A percentile compares a stretch with the other conserved stretches of the same genome.
Evolutionary conservation across 768 basidiomycete genomes (phyloP).

Genomic region (Boletus huronensis): DNA sequence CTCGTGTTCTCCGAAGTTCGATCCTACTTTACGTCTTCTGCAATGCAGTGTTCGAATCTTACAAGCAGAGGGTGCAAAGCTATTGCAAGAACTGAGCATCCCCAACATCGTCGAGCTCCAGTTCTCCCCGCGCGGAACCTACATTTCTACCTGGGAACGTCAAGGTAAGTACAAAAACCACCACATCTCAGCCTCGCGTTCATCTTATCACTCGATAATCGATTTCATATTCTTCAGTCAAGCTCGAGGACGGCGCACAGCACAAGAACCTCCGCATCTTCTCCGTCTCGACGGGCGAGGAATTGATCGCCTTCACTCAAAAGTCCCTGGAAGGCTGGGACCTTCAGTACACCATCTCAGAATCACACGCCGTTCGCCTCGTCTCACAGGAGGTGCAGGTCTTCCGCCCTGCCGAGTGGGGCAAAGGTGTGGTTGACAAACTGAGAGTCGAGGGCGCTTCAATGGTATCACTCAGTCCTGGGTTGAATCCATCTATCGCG

Average conservation of each 20-base stretch:
- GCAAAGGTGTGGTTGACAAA: constrained; percentile 75
- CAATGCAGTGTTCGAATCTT: constrained; percentile 64
- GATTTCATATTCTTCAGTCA: constrained; percentile 41
- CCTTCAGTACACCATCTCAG: constrained; percentile 86
- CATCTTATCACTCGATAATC: constrained; percentile 12
- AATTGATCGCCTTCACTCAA: constrained; percentile 83
- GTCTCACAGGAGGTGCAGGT: constrained; percentile 82
- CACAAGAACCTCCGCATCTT: constrained; percentile 95
- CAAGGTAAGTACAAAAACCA: constrained; percentile 46
- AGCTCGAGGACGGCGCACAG: constrained; percentile 85
- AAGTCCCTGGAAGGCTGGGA: constrained; percentile 92
- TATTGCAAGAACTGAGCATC: constrained; percentile 71
- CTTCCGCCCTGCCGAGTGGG: constrained; percentile 77
- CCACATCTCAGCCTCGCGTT: constrained; percentile 24
- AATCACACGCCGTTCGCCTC: constrained; percentile 79
- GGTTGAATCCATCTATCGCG: constrained; percentile 84
- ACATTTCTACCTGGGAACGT: constrained; percentile 94
- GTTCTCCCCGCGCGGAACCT: constrained; percentile 93
- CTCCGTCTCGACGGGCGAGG: constrained; percentile 79
- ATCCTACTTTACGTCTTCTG: constrained; percentile 12
- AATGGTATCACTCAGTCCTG: constrained; percentile 72
- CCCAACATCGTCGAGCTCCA: constrained; percentile 78
- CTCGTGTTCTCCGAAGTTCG: constrained; percentile 12
- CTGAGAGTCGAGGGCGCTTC: constrained; percentile 82
- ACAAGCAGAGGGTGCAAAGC: constrained; percentile 67